These are phyloP conservation scores for Sporobolomyces phaffii DNA, from an alignment of 768 basidiomycete genomes.

Conservation along the genomic window DNA sequence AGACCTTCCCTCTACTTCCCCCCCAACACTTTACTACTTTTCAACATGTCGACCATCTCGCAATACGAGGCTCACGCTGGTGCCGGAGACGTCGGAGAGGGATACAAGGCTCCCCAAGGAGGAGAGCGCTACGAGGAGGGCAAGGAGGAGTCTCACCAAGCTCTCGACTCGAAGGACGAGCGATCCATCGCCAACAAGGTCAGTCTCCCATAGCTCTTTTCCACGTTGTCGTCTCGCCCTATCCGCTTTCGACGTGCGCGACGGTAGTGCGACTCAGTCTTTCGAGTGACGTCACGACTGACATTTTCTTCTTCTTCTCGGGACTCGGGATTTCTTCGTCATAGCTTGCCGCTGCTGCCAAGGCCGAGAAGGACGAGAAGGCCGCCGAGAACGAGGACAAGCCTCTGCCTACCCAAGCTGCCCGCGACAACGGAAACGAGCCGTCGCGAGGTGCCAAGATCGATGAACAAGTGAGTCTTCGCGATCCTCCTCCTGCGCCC, in stretches of 20 bases:
- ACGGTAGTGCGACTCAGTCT: no score
- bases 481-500: not conserved
- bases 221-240: not conserved
- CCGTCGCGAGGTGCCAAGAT: slow-evolving; percentile 30
- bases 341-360: slow-evolving; percentile 30
- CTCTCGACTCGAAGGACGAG: slow-evolving; percentile 33
- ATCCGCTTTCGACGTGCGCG: no score
- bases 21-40: not conserved
- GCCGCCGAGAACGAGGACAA: slow-evolving; percentile 6
- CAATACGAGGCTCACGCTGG: slow-evolving; percentile 33
- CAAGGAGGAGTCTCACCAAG: slow-evolving; percentile 26
- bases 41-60: slow-evolving; percentile 22
- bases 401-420: slow-evolving; percentile 13
- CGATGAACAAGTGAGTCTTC: slow-evolving; percentile 20
- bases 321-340: no score
- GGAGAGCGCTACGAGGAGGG: slow-evolving; percentile 25
- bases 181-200: slow-evolving; percentile 31
- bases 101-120: slow-evolving; percentile 13
- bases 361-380: slow-evolving; percentile 29
- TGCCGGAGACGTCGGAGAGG: slow-evolving; percentile 32
- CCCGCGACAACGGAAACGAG: slow-evolving; percentile 28
- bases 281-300: not conserved
- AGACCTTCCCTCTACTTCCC: not conserved
- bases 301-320: no score
- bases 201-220: not conserved